Percentiles rank a stretch among this genome's conserved stretches.
Conservation (phyloP, 2,329 filamentous ascomycete genomes). For the Tolypocladium album region DNA sequence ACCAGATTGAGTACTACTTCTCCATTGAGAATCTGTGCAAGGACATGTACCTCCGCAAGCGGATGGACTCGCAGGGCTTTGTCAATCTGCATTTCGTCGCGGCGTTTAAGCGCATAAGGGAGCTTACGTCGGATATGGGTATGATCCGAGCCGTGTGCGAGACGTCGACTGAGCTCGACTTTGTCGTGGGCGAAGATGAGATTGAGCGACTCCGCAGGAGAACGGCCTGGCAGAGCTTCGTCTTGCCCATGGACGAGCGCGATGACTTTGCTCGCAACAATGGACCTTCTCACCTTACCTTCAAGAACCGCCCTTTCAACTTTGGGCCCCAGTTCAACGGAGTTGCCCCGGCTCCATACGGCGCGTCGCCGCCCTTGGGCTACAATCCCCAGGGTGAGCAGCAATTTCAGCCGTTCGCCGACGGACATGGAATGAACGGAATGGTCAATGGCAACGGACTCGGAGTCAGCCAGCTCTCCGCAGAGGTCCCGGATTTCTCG, state of each 20-base stretch:
- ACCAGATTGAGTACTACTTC: conserved; percentile 83
- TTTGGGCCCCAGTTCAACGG: conserved; percentile 19
- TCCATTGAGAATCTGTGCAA: conserved; percentile 93
- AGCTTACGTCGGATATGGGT: conserved; percentile 47
- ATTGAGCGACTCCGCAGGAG: conserved; percentile 66
- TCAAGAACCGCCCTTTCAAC: conserved; percentile 21
- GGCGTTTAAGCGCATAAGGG: conserved; percentile 64
- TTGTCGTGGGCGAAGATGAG: conserved; percentile 63
- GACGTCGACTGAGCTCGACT: conserved; percentile 62
- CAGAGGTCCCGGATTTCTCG: conserved; percentile 28
- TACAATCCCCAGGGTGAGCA: conserved; percentile 16
- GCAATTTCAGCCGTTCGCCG: conserved; percentile 19
- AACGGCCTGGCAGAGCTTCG: conserved; percentile 70
- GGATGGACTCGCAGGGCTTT: conserved; percentile 94
- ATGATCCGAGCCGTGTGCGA: conserved; percentile 66
- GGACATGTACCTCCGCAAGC: conserved; percentile 74
- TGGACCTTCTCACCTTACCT: conserved; percentile 39
- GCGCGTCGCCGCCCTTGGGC: conserved; percentile 14
- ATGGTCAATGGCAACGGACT: conserved; percentile 13
- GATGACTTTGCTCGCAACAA: conserved; percentile 64
- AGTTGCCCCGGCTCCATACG: conserved; percentile 19
- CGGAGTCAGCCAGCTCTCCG: conserved; percentile 22
- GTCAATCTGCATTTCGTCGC: conserved; percentile 71
- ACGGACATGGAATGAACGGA: conserved; percentile 25
- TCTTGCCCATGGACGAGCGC: conserved; percentile 61